Base-by-base conservation (phyloP, 306 rosid genomes). In the Nissolia schottii region DNA sequence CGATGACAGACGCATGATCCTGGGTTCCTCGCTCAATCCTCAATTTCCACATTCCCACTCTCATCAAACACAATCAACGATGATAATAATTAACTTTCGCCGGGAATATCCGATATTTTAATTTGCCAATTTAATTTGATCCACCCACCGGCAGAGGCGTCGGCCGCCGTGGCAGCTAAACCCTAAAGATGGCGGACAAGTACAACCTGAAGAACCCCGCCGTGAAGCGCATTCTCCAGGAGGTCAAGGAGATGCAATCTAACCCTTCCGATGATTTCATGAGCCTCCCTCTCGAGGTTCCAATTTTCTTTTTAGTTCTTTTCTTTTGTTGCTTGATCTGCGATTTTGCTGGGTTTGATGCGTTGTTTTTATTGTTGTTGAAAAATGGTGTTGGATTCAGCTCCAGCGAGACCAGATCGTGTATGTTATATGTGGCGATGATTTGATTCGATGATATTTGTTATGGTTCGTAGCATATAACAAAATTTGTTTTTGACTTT, bases 261-360 rank as follows among this genome's bases (percentile, higher is more conserved):
- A 90, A 90, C 62, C 96, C 98, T 68, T 88, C 96, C 66, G 91
- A 90, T 35, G 98, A 92, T 87, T 92, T 92, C 91, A 92, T 82
- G 96, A 92, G 98, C 80, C 85, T 92, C 9, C 98, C 98, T 51
- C 88, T 92, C 48, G 98, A 92, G 98, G 98, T 91, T 66, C 46
- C 15, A 9, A 6, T 71, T 1, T 6, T 38, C 10, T 37, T 28
- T 29, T 6, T 28, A 11, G 9, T n/a, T 31, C 9, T 34, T 6
- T 10, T 1, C 6, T 7, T 66, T 18, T 25, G 37, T 7, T 4
- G 6, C 2, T 11, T 13, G 58, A 73, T 73, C 59, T 66, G 24
- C 65, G 49, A 27, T 56, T 75, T 58, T 22, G 0, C 14, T 46
- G 31, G 3, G 15, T 6, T 6, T 24, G 41, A 46, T 15, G 18